Evolutionary conservation across 1,284 basidiomycete genomes (phyloP).

Genomic region (Leccinum solheimii): DNA sequence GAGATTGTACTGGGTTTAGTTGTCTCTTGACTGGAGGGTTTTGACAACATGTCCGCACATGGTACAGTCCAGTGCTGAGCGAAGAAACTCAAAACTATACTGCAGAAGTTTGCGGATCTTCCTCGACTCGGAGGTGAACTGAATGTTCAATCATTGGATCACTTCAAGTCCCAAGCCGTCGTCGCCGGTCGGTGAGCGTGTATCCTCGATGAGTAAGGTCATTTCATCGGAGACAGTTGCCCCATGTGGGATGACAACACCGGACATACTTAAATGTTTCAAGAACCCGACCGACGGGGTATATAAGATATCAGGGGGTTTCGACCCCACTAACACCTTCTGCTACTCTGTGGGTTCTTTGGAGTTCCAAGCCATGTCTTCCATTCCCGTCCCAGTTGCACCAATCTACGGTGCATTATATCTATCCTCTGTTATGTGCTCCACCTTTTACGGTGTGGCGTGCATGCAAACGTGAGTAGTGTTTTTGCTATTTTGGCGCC

Average conservation of each 20-base stretch:
- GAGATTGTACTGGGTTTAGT: background rate
- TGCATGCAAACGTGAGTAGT: constrained; percentile 9
- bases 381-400: constrained; percentile 1
- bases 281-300: background rate
- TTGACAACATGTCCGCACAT: background rate
- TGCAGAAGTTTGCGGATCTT: background rate
- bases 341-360: background rate
- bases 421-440: background rate
- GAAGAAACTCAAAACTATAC: background rate
- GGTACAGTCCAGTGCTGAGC: background rate
- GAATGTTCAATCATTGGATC: background rate
- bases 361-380: constrained; percentile 1
- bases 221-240: background rate
- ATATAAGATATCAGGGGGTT: background rate
- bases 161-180: background rate
- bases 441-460: constrained; percentile 5
- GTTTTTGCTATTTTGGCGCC: background rate
- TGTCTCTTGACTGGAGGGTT: background rate
- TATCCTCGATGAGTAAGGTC: background rate
- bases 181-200: background rate
- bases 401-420: constrained; percentile 8
- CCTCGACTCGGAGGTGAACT: background rate
- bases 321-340: background rate
- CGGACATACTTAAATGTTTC: background rate
- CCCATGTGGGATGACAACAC: background rate